Conservation (phyloP, 164 flowering plant genomes). For the Santalum album region DNA sequence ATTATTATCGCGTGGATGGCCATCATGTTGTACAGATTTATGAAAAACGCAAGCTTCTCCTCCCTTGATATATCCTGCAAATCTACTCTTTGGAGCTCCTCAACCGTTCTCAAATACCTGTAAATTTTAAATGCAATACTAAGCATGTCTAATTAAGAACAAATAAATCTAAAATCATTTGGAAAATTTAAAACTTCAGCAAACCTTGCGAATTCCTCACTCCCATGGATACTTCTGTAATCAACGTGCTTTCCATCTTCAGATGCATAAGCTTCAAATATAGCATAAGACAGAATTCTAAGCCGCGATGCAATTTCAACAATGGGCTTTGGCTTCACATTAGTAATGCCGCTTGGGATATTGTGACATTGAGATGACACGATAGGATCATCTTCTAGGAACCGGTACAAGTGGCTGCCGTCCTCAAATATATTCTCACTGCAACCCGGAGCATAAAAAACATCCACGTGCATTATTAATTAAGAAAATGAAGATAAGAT, state of each 20-base stretch:
- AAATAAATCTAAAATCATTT: no score
- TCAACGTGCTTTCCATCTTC: slow-evolving; percentile 78
- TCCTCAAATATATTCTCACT: slow-evolving; percentile 83
- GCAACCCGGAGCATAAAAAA: slow-evolving; percentile 4
- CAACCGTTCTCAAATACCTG: slow-evolving; percentile 69
- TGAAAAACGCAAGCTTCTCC: slow-evolving; percentile 76
- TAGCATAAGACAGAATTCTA: slow-evolving; percentile 56
- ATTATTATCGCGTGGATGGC: slow-evolving; percentile 70
- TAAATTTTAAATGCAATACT: not conserved
- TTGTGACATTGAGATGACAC: slow-evolving; percentile 67
- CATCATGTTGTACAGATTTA: slow-evolving; percentile 88
- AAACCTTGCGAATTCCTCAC: slow-evolving; percentile 92
- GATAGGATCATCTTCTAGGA: slow-evolving; percentile 76
- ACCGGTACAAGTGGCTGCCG: slow-evolving; percentile 73
- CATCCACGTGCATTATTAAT: not conserved
- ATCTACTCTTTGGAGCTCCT: slow-evolving; percentile 87
- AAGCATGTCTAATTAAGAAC: no score
- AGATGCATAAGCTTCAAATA: slow-evolving; percentile 70
- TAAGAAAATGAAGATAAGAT: not conserved
- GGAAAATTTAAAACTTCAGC: no score
- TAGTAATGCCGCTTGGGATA: slow-evolving; percentile 57
- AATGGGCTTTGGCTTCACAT: slow-evolving; percentile 60
- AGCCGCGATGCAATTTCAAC: slow-evolving; percentile 63
- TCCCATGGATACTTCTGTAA: slow-evolving; percentile 68
- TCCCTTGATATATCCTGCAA: slow-evolving; percentile 54